Evolutionary conservation across 352 stramenopile species (phyloP).

Genomic region (Phytophthora megakarya): DNA sequence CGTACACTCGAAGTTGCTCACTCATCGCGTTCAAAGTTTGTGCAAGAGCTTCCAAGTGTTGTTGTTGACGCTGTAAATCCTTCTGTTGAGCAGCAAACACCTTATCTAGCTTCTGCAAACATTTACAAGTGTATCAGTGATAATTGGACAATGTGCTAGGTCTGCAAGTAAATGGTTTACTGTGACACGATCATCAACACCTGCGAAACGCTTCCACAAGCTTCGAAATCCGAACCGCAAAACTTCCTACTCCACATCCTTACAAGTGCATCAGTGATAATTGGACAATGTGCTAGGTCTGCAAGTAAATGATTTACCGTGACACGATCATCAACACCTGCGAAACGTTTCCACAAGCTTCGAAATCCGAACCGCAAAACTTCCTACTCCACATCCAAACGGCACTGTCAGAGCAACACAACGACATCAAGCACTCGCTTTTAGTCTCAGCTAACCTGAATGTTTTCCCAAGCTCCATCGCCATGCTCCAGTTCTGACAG

Average conservation of each 20-base stretch:
- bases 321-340: slow-evolving; percentile 29
- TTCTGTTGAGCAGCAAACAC: slow-evolving; percentile 13
- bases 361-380: slow-evolving; percentile 56
- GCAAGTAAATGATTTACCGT: slow-evolving; percentile 11
- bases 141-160: background rate
- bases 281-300: background rate
- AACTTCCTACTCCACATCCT: too few species aligned
- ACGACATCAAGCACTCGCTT: background rate
- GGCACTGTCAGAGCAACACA: background rate
- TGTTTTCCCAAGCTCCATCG: slow-evolving; percentile 70
- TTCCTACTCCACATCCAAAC: slow-evolving; percentile 31
- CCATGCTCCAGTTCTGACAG: slow-evolving; percentile 46
- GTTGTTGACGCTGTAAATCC: slow-evolving; percentile 33
- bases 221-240: slow-evolving; percentile 48
- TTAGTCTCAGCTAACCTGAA: slow-evolving; percentile 42
- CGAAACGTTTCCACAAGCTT: slow-evolving; percentile 35
- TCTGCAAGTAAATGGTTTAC: slow-evolving; percentile 9
- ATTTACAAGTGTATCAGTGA: background rate
- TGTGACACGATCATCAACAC: slow-evolving; percentile 29
- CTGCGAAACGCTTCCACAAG: slow-evolving; percentile 35
- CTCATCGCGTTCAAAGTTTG: slow-evolving; percentile 50
- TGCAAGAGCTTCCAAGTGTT: slow-evolving; percentile 49
- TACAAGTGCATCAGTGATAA: background rate
- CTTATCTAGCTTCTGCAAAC: slow-evolving; percentile 29
- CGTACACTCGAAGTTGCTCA: slow-evolving; percentile 49